Evolutionary conservation across 257 asterid genomes (phyloP).

Genomic region (Nyctanthes arbortristis): DNA sequence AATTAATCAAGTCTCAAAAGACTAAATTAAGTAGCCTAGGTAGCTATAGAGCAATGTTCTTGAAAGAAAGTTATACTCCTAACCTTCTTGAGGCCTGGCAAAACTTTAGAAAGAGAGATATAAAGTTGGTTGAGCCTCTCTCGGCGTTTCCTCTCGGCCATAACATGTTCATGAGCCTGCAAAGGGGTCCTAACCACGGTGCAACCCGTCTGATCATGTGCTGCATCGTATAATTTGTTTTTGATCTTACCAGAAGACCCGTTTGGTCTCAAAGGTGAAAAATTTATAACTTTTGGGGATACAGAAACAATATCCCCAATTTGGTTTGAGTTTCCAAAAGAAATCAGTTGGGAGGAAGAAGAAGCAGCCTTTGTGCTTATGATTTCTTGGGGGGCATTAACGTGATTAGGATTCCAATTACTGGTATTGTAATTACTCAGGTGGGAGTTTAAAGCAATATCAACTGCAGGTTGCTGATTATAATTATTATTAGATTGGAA

Average conservation of each 20-base stretch:
- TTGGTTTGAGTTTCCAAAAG: conserved; percentile 30
- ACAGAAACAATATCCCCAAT: neutral
- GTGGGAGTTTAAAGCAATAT: neutral
- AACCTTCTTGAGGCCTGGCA: conserved; percentile 73
- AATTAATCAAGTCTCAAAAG: too few relatives aligned
- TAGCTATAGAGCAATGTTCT: too few relatives aligned
- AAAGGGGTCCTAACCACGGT: conserved; percentile 22
- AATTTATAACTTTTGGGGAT: conserved; percentile 30
- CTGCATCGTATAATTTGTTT: neutral
- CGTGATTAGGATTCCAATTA: conserved; percentile 9
- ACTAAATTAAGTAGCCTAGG: neutral
- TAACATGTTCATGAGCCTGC: conserved; percentile 58
- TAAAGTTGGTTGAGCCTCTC: conserved; percentile 49
- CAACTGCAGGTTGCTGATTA: neutral
- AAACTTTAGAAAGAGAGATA: conserved; percentile 51
- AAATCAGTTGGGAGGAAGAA: conserved; percentile 15
- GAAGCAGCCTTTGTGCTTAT: neutral
- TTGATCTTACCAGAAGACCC: neutral
- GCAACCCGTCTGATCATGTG: neutral
- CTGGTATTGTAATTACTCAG: neutral
- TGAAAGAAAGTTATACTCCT: conserved; percentile 18
- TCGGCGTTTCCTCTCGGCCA: conserved; percentile 64
- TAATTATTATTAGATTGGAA: conserved; percentile 16
- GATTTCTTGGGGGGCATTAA: neutral
- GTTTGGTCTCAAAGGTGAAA: too few relatives aligned